phyloP scores from a whole-genome alignment of 208 protist species.

The Acanthamoeba royreba region DNA sequence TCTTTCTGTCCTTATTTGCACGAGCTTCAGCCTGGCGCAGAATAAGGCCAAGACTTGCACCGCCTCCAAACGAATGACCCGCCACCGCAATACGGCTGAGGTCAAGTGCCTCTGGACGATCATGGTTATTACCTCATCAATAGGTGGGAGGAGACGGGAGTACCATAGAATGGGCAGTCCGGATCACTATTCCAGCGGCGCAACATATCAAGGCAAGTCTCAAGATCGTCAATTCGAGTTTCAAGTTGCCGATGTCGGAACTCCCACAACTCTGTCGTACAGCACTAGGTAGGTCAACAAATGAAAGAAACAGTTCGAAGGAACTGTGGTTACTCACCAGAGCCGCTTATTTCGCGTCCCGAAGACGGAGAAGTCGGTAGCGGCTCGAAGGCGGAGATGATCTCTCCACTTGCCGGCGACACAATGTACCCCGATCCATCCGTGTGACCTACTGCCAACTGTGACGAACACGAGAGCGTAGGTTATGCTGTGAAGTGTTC shows the following conservation, averaged over 20 bases:
- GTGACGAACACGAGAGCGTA: background rate
- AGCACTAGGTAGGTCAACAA: background rate
- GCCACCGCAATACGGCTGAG: background rate
- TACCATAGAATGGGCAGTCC: background rate
- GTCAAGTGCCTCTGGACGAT: background rate
- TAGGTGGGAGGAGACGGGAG: background rate
- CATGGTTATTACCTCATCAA: background rate
- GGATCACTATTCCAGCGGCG: background rate
- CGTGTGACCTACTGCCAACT: constrained; percentile 20
- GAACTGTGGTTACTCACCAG: background rate
- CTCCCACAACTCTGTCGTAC: background rate
- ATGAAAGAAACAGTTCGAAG: background rate
- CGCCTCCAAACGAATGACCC: background rate
- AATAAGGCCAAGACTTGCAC: background rate
- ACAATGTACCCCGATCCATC: background rate
- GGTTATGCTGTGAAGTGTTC: background rate
- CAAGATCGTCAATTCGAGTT: background rate
- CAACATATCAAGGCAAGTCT: background rate
- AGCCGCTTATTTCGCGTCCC: background rate
- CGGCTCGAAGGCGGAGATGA: background rate
- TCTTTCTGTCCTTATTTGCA: background rate
- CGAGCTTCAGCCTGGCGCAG: background rate
- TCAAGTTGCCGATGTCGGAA: background rate
- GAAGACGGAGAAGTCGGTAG: background rate
- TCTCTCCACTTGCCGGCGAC: background rate